Evolutionary conservation across 2,329 filamentous ascomycete species (phyloP).

Genomic region (Sarocladium strictum): DNA sequence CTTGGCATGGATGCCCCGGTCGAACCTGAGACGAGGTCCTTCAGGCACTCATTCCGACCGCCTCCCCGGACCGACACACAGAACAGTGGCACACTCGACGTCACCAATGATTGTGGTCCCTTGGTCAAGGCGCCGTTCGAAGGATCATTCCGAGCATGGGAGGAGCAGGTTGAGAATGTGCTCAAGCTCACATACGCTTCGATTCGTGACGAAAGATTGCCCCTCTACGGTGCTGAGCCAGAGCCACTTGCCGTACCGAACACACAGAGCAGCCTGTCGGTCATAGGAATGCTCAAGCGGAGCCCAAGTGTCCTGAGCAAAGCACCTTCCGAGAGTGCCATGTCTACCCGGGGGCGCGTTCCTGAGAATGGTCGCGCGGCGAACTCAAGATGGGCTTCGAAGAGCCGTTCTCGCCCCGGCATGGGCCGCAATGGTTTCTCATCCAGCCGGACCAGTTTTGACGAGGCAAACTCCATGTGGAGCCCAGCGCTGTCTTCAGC

Average conservation of each 20-base stretch:
- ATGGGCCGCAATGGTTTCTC: constrained; percentile 76
- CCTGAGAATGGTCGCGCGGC: constrained; percentile 48
- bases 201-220: constrained; percentile 80
- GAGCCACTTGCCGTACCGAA: constrained; percentile 28
- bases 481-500: constrained; percentile 81
- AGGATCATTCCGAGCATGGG: constrained; percentile 75
- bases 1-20: constrained; percentile 24
- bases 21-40: constrained; percentile 34
- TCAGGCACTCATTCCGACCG: constrained; percentile 45
- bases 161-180: constrained; percentile 81
- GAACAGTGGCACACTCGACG: constrained; percentile 51
- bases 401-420: constrained; percentile 71
- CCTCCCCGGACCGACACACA: constrained; percentile 40
- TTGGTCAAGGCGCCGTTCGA: constrained; percentile 73
- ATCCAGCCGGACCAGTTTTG: constrained; percentile 89
- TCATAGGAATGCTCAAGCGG: constrained; percentile 72
- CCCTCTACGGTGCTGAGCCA: constrained; percentile 67
- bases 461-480: constrained; percentile 86
- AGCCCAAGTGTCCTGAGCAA: constrained; percentile 91
- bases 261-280: constrained; percentile 61
- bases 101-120: constrained; percentile 67
- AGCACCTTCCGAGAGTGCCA: constrained; percentile 74
- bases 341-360: constrained; percentile 64
- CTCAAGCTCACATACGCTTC: constrained; percentile 88
- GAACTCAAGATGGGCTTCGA: constrained; percentile 73